Evolutionary conservation across 208 protist species (phyloP).

Genomic region (Crithidia fasciculata): DNA sequence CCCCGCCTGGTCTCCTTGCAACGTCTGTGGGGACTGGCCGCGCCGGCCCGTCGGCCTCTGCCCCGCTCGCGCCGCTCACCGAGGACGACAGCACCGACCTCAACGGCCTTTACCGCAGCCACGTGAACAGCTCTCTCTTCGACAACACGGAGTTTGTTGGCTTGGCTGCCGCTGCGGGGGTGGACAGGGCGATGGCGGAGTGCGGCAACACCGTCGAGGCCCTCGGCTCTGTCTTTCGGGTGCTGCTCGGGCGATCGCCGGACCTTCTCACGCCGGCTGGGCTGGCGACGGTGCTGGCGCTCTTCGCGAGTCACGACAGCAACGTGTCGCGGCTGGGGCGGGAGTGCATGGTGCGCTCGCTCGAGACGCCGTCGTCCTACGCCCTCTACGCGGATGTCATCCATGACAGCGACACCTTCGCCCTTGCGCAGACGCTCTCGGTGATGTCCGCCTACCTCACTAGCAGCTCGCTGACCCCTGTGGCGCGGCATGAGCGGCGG

Average conservation of each 20-base stretch:
- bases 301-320: conserved; percentile 50
- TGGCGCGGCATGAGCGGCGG: conserved; percentile 57
- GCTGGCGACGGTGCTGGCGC: conserved; percentile 49
- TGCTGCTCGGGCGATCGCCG: conserved; percentile 51
- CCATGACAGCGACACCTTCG: conserved; percentile 27
- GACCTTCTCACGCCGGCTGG: conserved; percentile 34
- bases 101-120: background rate
- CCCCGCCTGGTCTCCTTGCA: background rate
- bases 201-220: conserved; percentile 43
- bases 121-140: conserved; percentile 28
- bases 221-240: conserved; percentile 54
- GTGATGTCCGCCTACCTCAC: conserved; percentile 48
- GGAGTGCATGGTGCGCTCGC: conserved; percentile 58
- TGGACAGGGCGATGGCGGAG: conserved; percentile 23
- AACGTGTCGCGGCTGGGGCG: conserved; percentile 56
- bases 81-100: conserved; percentile 15
- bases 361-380: conserved; percentile 65
- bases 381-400: conserved; percentile 58
- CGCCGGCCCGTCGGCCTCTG: background rate
- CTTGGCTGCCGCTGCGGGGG: conserved; percentile 1
- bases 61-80: background rate
- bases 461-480: conserved; percentile 26
- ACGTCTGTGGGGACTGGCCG: conserved; percentile 2
- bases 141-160: conserved; percentile 16
- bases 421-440: conserved; percentile 50